Percentiles rank a stretch among this genome's conserved stretches.
Evolutionary conservation across 768 basidiomycete species (phyloP).

Genomic region (Boletus vinaceobasis): DNA sequence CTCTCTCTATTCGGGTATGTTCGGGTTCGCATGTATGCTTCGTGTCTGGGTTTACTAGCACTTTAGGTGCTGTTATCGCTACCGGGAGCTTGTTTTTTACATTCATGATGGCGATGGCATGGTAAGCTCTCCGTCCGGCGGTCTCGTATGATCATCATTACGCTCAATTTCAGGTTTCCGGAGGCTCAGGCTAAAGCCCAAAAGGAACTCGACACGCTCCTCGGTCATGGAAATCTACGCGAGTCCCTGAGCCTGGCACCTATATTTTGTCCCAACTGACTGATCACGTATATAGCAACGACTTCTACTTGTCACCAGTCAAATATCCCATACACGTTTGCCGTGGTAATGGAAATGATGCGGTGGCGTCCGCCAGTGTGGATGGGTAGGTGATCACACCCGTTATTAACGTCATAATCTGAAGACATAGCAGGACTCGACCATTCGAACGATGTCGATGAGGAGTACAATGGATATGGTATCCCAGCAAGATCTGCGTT

Average conservation of each 20-base stretch:
- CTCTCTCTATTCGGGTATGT: constrained; percentile 5
- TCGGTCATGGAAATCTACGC: constrained; percentile 6
- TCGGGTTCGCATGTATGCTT: neutral
- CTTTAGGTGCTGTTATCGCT: constrained; percentile 2
- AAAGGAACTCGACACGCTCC: constrained; percentile 1
- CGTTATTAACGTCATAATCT: neutral
- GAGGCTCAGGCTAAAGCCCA: constrained; percentile 1
- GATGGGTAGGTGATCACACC: neutral
- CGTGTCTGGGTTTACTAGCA: neutral
- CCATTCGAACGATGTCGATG: constrained; percentile 2
- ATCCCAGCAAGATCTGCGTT: constrained; percentile 2
- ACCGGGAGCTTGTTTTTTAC: constrained; percentile 2
- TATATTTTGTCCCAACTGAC: neutral
- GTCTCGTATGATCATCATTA: neutral
- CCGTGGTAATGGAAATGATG: constrained; percentile 4
- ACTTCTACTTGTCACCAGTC: neutral
- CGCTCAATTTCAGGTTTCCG: neutral
- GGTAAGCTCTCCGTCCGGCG: neutral
- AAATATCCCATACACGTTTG: constrained; percentile 2
- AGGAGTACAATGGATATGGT: constrained; percentile 2
- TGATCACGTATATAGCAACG: neutral
- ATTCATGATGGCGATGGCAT: constrained; percentile 7
- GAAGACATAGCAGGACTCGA: neutral
- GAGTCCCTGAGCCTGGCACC: neutral
- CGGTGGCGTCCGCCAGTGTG: constrained; percentile 7